A percentile compares a stretch with the other conserved stretches of the same genome.
Evolutionary conservation across 305 asterid genomes (phyloP).

Genomic region (Fraxinus greggii): DNA sequence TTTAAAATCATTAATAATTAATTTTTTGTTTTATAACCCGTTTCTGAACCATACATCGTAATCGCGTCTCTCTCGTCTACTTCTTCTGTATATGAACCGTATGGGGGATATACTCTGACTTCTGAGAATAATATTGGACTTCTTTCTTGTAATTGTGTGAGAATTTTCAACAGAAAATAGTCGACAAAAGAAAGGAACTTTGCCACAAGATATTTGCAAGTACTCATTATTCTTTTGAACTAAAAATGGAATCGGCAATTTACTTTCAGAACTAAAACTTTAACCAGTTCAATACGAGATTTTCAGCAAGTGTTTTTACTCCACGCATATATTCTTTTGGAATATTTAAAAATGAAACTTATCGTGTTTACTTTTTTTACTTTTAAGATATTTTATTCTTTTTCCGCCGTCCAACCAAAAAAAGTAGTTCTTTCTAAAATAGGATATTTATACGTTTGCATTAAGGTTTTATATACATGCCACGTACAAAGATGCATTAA

Average conservation of each 20-base stretch:
- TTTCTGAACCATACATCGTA: background rate
- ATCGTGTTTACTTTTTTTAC: background rate
- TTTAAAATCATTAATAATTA: background rate
- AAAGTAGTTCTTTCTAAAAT: background rate
- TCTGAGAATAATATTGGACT: background rate
- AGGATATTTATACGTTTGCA: background rate
- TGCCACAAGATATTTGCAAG: background rate
- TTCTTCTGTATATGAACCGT: background rate
- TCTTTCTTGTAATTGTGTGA: background rate
- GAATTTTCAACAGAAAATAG: background rate
- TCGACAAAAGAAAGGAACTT: background rate
- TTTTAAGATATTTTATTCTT: background rate
- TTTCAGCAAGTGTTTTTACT: background rate
- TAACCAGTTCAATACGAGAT: background rate
- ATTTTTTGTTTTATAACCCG: background rate
- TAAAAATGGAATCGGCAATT: background rate
- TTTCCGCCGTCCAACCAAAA: background rate
- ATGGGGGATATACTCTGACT: slow-evolving; percentile 1
- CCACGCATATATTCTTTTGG: background rate
- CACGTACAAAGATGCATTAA: background rate
- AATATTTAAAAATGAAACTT: background rate
- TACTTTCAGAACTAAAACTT: background rate
- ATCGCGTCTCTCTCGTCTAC: background rate
- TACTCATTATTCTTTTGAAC: background rate
- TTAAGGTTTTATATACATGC: background rate